Conservation (phyloP, 768 basidiomycete species). For the Guyanaporus albipodus region DNA sequence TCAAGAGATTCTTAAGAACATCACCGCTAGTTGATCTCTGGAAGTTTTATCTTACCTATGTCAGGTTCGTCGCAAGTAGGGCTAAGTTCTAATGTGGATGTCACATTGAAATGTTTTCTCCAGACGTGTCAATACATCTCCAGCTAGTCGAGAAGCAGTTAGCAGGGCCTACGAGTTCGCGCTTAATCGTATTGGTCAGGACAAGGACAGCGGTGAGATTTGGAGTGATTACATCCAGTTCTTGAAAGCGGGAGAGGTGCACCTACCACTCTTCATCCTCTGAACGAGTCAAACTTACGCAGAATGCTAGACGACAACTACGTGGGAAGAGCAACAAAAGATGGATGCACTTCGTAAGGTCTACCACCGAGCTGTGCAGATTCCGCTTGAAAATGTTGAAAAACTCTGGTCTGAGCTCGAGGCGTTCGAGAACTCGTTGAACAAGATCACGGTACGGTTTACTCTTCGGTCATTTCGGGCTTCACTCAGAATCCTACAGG, state of each 20-base stretch:
- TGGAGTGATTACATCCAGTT: constrained; percentile 96
- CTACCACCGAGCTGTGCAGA: constrained; percentile 91
- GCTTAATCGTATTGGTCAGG: constrained; percentile 82
- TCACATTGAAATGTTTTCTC: constrained; percentile 13
- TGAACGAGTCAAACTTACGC: constrained; percentile 1
- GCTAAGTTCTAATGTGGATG: constrained; percentile 4
- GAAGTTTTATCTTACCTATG: constrained; percentile 92
- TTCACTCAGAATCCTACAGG: constrained; percentile 39
- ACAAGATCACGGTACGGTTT: constrained; percentile 70
- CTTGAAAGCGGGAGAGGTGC: constrained; percentile 71
- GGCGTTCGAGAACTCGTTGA: constrained; percentile 83
- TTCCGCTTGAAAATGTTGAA: constrained; percentile 92
- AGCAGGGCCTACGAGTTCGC: constrained; percentile 93
- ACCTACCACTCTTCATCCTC: constrained; percentile 26
- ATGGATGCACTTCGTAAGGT: constrained; percentile 90
- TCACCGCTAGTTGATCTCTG: constrained; percentile 89
- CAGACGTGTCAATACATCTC: constrained; percentile 67
- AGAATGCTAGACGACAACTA: constrained; percentile 54
- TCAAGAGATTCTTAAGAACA: constrained; percentile 78
- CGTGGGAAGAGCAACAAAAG: constrained; percentile 95
- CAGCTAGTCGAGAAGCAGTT: constrained; percentile 69
- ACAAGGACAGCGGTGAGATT: constrained; percentile 87
- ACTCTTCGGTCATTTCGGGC: neutral
- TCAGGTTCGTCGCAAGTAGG: constrained; percentile 56
- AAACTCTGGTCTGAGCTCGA: constrained; percentile 92